These are phyloP conservation scores for Malus fusca DNA, from an alignment of 306 rosid genomes.

Conservation along the genomic window DNA sequence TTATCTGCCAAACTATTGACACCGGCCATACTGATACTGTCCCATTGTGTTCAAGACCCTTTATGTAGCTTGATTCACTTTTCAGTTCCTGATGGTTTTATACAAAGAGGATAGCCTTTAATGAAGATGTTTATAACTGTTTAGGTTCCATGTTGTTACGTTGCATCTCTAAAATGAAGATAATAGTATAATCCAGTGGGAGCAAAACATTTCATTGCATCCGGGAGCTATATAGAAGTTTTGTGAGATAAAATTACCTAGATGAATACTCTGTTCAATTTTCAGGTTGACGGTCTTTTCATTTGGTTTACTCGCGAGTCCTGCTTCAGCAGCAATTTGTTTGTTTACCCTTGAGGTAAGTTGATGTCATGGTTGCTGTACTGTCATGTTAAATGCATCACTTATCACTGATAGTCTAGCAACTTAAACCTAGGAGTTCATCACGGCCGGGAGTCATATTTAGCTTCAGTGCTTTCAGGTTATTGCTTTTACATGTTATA, in stretches of 20 bases:
- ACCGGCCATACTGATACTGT: neutral
- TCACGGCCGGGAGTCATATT: neutral
- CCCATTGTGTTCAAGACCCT: neutral
- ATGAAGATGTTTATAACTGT: neutral
- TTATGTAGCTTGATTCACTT: neutral
- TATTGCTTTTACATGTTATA: neutral
- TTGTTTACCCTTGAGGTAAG: constrained; percentile 52
- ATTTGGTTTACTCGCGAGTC: constrained; percentile 59
- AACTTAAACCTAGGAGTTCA: neutral
- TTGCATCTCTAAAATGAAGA: neutral
- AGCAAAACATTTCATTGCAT: neutral
- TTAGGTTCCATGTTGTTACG: neutral
- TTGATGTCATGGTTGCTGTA: neutral
- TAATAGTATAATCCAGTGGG: neutral
- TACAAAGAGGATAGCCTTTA: neutral
- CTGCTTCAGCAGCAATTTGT: constrained; percentile 60
- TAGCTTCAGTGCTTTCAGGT: neutral
- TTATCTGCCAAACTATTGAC: neutral
- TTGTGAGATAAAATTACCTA: neutral
- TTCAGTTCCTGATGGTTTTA: neutral
- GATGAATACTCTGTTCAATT: neutral
- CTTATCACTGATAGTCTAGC: neutral
- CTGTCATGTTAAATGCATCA: neutral
- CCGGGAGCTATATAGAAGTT: neutral
- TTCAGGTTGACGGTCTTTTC: constrained; percentile 66